These are phyloP conservation scores for Diaporthe sp. DNA, from an alignment of 2,329 filamentous ascomycete genomes.

Conservation along the genomic window DNA sequence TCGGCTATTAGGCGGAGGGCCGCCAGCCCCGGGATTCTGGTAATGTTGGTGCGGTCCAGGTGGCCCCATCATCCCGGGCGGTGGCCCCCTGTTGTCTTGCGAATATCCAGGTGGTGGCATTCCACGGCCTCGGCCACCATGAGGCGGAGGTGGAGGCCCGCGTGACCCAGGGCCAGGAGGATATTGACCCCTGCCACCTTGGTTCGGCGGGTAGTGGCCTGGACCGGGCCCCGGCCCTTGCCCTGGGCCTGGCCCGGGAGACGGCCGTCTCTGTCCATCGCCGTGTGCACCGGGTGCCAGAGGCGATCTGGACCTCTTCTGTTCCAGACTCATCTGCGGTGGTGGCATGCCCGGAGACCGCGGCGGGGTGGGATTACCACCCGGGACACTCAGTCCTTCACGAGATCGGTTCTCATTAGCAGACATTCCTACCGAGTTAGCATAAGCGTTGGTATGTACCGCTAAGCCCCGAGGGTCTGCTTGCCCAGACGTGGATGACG, in stretches of 20 bases:
- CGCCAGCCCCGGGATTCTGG: conserved; percentile 20
- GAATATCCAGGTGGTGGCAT: conserved; percentile 45
- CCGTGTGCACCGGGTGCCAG: conserved; percentile 50
- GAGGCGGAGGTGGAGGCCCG: conserved; percentile 47
- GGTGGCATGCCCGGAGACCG: conserved; percentile 56
- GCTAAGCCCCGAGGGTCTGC: conserved; percentile 59
- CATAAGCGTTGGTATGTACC: conserved; percentile 65
- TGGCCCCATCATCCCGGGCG: conserved; percentile 33
- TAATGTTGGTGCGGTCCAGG: conserved; percentile 35
- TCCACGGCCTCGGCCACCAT: conserved; percentile 41
- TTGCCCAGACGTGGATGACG: conserved; percentile 50
- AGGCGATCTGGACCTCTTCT: conserved; percentile 61
- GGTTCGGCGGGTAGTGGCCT: conserved; percentile 45
- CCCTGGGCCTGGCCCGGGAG: conserved; percentile 49
- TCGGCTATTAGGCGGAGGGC: conserved; percentile 27
- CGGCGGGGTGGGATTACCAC: conserved; percentile 50
- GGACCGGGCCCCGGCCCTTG: conserved; percentile 46
- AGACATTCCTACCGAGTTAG: conserved; percentile 63
- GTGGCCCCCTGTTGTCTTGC: conserved; percentile 34
- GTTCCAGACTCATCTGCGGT: conserved; percentile 57
- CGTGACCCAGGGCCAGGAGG: conserved; percentile 41
- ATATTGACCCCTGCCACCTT: conserved; percentile 43
- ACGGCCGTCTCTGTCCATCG: conserved; percentile 41
- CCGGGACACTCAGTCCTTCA: conserved; percentile 64
- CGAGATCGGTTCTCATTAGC: conserved; percentile 68